Base-by-base conservation (phyloP, 768 basidiomycete genomes). In the Termitomyces sp. region DNA sequence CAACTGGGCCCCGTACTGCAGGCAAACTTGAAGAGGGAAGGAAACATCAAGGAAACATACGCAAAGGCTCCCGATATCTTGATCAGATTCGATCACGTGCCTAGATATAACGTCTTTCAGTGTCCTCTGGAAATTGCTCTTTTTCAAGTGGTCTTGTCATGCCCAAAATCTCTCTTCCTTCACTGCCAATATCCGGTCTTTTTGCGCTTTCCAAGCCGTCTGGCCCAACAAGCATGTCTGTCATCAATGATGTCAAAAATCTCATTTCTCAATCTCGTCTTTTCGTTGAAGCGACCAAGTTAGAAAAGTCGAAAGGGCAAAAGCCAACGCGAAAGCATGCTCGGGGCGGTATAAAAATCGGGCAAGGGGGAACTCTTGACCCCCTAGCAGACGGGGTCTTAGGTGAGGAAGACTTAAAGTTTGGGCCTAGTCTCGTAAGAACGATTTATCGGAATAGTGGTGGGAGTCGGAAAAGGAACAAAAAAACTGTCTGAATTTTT, bases 301-400 rank as follows among this genome's bases (percentile, higher is more conserved):
- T 81, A 15, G 78, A 76, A 57, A 77, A 79, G 64, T 71, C 73
- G 23, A 80, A 82, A 66, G 78, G 68, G 31, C 79, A 73, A 57
- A 76, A 80, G 51, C 57, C 66, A 7, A 69, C 68, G n/a, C 70
- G 74, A 23, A 79, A 78, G 57, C 68, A 71, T 42, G 68, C 70
- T 49, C 75, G 75, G 46, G 78, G 82, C 20, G 64, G 70, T 2
- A 75, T 94, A 50, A 95, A 96, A 71, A 83, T 95, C 46, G 94
- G 94, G 1, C 91, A 94, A 69, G 94, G 94, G 27, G 94, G 97
- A 4, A 99, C 97, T 3, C 75, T 99, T 47, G 97, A 99, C 74
- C 97, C 97, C 15, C 78, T 98, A 33, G 97, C 97, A 5, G 93
- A 97, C 69, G 96, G 96, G 41, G 93, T 97, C 15, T 74, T 98